These are phyloP conservation scores for Globisporangium rhizosaccharum DNA, from an alignment of 352 stramenopile genomes.

Conservation along the genomic window DNA sequence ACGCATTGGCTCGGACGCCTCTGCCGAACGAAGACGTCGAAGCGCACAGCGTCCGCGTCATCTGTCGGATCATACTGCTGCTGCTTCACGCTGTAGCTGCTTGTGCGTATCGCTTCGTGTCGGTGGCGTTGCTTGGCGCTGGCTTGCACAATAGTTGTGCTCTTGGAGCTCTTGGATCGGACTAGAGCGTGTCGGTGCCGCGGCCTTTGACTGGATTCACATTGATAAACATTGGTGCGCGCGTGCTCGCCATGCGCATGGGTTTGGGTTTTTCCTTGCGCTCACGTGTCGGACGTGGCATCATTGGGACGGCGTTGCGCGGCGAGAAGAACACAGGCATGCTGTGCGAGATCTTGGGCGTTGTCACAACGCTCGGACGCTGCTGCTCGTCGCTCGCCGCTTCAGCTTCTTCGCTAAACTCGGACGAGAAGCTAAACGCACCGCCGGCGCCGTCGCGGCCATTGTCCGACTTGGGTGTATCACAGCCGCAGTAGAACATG, in stretches of 20 bases:
- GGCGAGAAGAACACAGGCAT: constrained; percentile 57
- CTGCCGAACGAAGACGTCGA: too few relatives aligned
- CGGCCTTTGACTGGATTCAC: constrained; percentile 8
- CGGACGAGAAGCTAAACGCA: constrained; percentile 24
- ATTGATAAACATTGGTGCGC: constrained; percentile 11
- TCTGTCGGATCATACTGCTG: too few relatives aligned
- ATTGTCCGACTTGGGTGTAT: constrained; percentile 29
- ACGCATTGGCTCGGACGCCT: too few relatives aligned
- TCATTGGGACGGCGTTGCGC: constrained; percentile 25
- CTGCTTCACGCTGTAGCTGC: not conserved
- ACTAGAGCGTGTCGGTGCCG: constrained; percentile 10
- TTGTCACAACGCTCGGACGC: constrained; percentile 21
- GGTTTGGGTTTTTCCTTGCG: constrained; percentile 11
- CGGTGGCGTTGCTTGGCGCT: too few relatives aligned
- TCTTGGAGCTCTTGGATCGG: not conserved
- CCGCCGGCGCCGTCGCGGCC: constrained; percentile 24
- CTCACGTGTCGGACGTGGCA: constrained; percentile 14
- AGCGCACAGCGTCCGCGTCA: too few relatives aligned
- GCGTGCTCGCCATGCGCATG: constrained; percentile 8
- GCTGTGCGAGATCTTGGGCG: constrained; percentile 31
- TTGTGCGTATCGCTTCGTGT: not conserved
- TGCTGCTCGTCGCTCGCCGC: constrained; percentile 9
- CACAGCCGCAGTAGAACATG: constrained; percentile 49
- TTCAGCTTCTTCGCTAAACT: constrained; percentile 8
- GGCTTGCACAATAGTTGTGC: too few relatives aligned